Conservation (phyloP, 768 basidiomycete genomes). For the Bullera alba region DNA sequence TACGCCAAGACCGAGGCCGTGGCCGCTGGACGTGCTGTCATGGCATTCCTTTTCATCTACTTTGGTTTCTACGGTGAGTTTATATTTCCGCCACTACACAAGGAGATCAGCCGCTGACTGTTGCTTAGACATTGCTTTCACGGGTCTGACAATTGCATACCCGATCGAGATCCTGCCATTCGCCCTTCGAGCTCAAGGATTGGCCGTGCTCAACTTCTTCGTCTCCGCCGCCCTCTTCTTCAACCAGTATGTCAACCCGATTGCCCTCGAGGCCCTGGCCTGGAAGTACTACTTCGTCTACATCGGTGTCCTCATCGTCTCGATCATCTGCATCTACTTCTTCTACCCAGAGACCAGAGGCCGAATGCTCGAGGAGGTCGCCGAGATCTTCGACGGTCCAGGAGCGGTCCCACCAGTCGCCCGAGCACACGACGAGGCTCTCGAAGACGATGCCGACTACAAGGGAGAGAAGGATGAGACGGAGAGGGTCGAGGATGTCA, state of each 20-base stretch:
- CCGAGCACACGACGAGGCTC: too few species aligned
- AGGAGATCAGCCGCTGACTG: too few species aligned
- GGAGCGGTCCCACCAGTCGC: too few species aligned
- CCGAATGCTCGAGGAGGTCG: slow-evolving; percentile 21
- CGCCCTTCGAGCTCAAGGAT: neutral
- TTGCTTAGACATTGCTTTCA: neutral
- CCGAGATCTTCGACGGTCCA: slow-evolving; percentile 6
- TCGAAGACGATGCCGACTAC: too few species aligned
- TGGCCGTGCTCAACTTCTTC: neutral
- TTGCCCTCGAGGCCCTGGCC: neutral
- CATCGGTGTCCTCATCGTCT: neutral
- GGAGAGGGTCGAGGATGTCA: too few species aligned
- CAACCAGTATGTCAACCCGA: slow-evolving; percentile 9
- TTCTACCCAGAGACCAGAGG: slow-evolving; percentile 31
- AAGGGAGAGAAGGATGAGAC: too few species aligned
- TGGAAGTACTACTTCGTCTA: neutral
- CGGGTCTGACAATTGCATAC: neutral
- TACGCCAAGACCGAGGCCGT: neutral
- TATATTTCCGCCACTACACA: too few species aligned
- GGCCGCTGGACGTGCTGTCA: neutral
- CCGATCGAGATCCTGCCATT: slow-evolving; percentile 1
- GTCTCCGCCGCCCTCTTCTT: neutral
- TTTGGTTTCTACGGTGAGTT: neutral
- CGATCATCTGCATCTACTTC: slow-evolving; percentile 7
- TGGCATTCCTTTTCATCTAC: neutral